These are phyloP conservation scores for Tulasnella sp. DNA, from an alignment of 768 basidiomycete species.

Conservation along the genomic window DNA sequence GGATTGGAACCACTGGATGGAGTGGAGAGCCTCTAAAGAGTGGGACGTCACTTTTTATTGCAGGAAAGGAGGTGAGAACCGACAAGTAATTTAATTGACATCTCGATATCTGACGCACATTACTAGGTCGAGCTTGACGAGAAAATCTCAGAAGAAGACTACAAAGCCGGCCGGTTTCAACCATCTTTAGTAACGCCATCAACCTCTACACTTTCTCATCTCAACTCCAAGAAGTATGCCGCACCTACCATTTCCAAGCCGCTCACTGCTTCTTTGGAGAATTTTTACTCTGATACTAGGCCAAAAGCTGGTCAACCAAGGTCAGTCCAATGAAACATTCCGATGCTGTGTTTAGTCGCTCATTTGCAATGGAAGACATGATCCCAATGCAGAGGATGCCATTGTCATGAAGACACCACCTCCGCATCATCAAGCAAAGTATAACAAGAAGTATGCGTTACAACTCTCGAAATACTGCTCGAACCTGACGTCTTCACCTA, in stretches of 20 bases:
- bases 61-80: conserved; percentile 21
- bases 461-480: background rate
- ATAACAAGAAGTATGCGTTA: conserved; percentile 54
- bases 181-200: too few relatives aligned
- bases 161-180: background rate
- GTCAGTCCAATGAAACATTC: conserved; percentile 30
- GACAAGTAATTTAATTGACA: too few relatives aligned
- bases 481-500: conserved; percentile 22
- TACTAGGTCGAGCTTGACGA: conserved; percentile 4
- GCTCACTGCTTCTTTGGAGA: background rate
- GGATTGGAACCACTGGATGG: conserved; percentile 50
- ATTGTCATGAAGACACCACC: conserved; percentile 76
- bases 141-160: conserved; percentile 10
- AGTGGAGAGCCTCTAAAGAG: conserved; percentile 38
- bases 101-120: too few relatives aligned
- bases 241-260: background rate
- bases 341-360: background rate
- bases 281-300: background rate
- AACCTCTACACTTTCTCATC: too few relatives aligned
- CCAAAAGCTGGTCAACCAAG: conserved; percentile 28
- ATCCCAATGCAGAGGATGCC: conserved; percentile 62
- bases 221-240: too few relatives aligned
- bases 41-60: conserved; percentile 38
- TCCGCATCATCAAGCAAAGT: conserved; percentile 47
- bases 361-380: conserved; percentile 49